These are phyloP conservation scores for Noccaea bulbosa DNA, from an alignment of 345 rosid species.

Conservation along the genomic window DNA sequence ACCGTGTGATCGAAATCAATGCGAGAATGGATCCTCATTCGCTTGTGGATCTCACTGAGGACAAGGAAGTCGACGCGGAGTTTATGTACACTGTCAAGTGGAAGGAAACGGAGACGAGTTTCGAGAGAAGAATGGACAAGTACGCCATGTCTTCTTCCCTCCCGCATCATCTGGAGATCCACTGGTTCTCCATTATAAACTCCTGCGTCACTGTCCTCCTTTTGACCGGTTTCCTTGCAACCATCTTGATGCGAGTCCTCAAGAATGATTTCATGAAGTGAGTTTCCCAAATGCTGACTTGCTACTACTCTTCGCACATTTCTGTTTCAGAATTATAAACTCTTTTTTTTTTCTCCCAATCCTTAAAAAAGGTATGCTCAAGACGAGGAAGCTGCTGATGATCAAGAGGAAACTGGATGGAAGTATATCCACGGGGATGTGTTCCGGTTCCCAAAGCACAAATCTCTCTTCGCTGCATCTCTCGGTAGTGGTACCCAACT, in stretches of 20 bases:
- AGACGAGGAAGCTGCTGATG: slow-evolving; percentile 90
- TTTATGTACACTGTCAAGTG: slow-evolving; percentile 85
- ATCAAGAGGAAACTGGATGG: slow-evolving; percentile 93
- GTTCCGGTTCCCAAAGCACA: slow-evolving; percentile 71
- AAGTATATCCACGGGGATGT: slow-evolving; percentile 88
- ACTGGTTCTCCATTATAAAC: slow-evolving; percentile 91
- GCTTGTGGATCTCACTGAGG: slow-evolving; percentile 76
- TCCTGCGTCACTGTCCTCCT: slow-evolving; percentile 92
- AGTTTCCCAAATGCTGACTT: slow-evolving; percentile 35
- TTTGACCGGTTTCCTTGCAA: slow-evolving; percentile 88
- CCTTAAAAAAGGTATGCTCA: slow-evolving; percentile 62
- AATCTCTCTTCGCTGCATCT: slow-evolving; percentile 76
- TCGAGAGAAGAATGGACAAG: slow-evolving; percentile 90
- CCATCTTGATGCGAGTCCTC: slow-evolving; percentile 87
- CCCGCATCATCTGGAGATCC: slow-evolving; percentile 91
- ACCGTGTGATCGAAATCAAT: slow-evolving; percentile 72
- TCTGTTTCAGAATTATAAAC: not conserved
- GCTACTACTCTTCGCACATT: not conserved
- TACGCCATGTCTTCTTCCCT: slow-evolving; percentile 81
- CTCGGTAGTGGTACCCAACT: slow-evolving; percentile 83
- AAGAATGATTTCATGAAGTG: slow-evolving; percentile 93
- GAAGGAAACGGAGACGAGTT: slow-evolving; percentile 85
- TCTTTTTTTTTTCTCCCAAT: not conserved
- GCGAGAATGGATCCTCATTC: slow-evolving; percentile 75
- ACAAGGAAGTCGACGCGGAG: slow-evolving; percentile 76